These are phyloP conservation scores for Spinacia oleracea DNA, from an alignment of 179 eudicot genomes.

Conservation along the genomic window DNA sequence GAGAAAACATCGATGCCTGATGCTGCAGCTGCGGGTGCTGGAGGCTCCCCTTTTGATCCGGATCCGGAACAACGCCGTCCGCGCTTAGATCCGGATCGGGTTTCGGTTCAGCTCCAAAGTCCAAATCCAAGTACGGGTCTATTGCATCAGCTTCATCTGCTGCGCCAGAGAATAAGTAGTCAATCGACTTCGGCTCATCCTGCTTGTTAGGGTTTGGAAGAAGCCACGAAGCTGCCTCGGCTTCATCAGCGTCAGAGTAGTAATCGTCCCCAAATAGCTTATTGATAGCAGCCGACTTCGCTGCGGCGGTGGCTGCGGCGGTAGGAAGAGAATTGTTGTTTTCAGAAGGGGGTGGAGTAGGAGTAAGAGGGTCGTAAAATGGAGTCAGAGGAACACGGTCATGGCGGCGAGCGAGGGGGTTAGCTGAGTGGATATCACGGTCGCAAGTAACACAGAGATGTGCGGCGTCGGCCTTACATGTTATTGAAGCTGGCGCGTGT, in stretches of 20 bases:
- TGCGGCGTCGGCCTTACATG: conserved; percentile 71
- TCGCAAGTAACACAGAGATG: conserved; percentile 57
- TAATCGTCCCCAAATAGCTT: conserved; percentile 36
- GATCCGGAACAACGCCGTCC: conserved; percentile 68
- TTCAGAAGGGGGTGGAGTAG: neutral
- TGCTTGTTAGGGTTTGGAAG: conserved; percentile 26
- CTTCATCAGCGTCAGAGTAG: conserved; percentile 37
- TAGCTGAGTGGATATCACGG: conserved; percentile 63
- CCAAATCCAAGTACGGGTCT: conserved; percentile 53
- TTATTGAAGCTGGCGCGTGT: conserved; percentile 56
- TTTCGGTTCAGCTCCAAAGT: conserved; percentile 40
- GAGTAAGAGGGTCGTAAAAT: conserved; percentile 36
- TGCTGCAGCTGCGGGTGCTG: conserved; percentile 4
- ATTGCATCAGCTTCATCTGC: conserved; percentile 19
- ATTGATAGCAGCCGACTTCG: conserved; percentile 32
- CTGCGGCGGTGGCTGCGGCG: neutral
- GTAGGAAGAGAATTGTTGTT: neutral
- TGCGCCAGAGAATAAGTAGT: conserved; percentile 39
- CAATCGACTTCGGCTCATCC: conserved; percentile 35
- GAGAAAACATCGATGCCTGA: conserved; percentile 18
- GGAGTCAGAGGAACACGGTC: conserved; percentile 53
- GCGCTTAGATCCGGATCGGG: conserved; percentile 41
- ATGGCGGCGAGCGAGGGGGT: conserved; percentile 61
- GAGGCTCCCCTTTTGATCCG: conserved; percentile 22
- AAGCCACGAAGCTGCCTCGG: conserved; percentile 35